Conservation (phyloP, 352 stramenopile genomes). For the Globisporangium ultimum region DNA sequence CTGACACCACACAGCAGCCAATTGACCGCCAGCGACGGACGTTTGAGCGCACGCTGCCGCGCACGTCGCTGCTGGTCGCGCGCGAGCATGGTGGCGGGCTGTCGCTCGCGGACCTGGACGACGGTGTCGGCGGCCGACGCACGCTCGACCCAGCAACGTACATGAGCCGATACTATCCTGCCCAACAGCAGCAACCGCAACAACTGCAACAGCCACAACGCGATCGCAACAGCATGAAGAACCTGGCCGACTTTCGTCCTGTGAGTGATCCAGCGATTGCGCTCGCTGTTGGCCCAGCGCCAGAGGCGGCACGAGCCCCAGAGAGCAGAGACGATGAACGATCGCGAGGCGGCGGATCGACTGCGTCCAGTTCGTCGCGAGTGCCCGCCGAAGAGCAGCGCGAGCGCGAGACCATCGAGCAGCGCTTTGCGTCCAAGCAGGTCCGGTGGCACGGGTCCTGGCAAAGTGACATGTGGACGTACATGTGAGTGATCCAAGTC, state of each 20-base stretch:
- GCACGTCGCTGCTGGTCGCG: constrained; percentile 27
- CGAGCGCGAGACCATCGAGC: constrained; percentile 12
- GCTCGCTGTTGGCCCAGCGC: background rate
- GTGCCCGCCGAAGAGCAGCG: constrained; percentile 14
- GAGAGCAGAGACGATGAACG: constrained; percentile 11
- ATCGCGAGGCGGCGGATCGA: constrained; percentile 15
- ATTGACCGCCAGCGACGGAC: constrained; percentile 11
- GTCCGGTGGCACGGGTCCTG: constrained; percentile 42
- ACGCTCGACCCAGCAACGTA: constrained; percentile 26
- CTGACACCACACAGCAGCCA: background rate
- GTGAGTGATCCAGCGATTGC: constrained; percentile 11
- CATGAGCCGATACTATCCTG: background rate
- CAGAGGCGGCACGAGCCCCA: background rate
- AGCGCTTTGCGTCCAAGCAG: constrained; percentile 50
- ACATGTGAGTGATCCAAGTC: constrained; percentile 37
- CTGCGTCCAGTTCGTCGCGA: constrained; percentile 10
- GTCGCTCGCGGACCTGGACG: constrained; percentile 13
- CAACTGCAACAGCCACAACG: constrained; percentile 14
- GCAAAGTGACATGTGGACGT: constrained; percentile 45
- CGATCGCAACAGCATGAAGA: constrained; percentile 24
- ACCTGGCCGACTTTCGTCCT: constrained; percentile 30
- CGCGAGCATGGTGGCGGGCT: constrained; percentile 9
- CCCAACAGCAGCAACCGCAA: constrained; percentile 3
- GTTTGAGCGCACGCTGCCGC: constrained; percentile 24
- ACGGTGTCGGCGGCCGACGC: constrained; percentile 15